Conservation (phyloP, 768 basidiomycete genomes). For the Grammothele lineata region DNA sequence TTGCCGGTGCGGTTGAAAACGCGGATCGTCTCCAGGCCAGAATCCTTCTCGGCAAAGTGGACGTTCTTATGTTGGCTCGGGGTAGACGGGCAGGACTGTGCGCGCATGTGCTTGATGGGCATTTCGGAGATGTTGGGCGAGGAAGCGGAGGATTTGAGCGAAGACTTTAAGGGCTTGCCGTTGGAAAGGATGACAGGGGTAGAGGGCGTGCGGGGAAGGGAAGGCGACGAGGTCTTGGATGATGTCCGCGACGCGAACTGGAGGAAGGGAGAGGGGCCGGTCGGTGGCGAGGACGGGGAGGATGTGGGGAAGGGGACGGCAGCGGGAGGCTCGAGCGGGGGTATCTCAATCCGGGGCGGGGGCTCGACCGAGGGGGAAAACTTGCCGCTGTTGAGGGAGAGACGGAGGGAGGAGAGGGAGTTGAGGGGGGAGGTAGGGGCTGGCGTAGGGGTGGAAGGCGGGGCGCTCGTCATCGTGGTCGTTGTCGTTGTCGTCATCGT, state of each 20-base stretch:
- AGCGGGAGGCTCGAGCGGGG: conserved; percentile 12
- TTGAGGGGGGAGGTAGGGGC: conserved; percentile 19
- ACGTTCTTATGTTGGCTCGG: conserved; percentile 71
- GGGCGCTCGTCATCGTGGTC: conserved; percentile 22
- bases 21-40: conserved; percentile 56
- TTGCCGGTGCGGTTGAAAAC: conserved; percentile 64
- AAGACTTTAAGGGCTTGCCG: conserved; percentile 84
- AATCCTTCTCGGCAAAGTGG: conserved; percentile 68
- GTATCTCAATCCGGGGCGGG: conserved; percentile 19
- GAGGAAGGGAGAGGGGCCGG: conserved; percentile 20
- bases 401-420: conserved; percentile 24
- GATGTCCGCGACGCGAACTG: conserved; percentile 12
- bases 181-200: conserved; percentile 54
- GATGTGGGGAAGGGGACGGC: conserved; percentile 42
- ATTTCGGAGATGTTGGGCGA: conserved; percentile 41
- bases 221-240: conserved; percentile 1
- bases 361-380: conserved; percentile 21
- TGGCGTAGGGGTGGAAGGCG: conserved; percentile 16
- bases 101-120: conserved; percentile 34
- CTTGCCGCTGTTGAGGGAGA: conserved; percentile 20
- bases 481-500: conserved; percentile 33
- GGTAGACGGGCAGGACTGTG: conserved; percentile 60
- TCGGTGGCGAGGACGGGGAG: conserved; percentile 24
- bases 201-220: conserved; percentile 31
- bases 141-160: conserved; percentile 65